Conservation (phyloP, 2,329 filamentous ascomycete genomes). For the Teratosphaeria nubilosa region DNA sequence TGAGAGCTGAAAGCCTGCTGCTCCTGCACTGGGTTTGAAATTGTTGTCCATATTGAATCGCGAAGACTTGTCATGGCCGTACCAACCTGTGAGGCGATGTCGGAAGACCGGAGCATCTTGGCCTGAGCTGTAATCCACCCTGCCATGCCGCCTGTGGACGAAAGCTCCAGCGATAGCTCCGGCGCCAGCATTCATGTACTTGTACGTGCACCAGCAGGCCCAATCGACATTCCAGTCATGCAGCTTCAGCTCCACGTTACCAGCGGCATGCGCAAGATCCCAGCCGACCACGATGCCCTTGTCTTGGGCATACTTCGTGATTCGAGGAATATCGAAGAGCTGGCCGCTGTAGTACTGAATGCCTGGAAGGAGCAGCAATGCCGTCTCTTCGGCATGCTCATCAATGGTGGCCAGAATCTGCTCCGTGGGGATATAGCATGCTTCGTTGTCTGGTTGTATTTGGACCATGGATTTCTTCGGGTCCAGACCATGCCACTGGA, state of each 20-base stretch:
- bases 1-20: conserved; percentile 71
- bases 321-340: conserved; percentile 69
- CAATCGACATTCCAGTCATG: conserved; percentile 91
- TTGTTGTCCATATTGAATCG: conserved; percentile 74
- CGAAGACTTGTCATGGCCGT: conserved; percentile 65
- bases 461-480: conserved; percentile 61
- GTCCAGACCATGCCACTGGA: conserved; percentile 58
- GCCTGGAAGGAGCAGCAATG: conserved; percentile 69
- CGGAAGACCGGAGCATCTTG: conserved; percentile 38
- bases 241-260: conserved; percentile 68
- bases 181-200: conserved; percentile 84
- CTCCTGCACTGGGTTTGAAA: conserved; percentile 68
- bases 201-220: conserved; percentile 88
- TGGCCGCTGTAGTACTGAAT: conserved; percentile 91
- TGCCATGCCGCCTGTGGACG: conserved; percentile 64
- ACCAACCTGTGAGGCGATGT: conserved; percentile 71
- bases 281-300: conserved; percentile 67
- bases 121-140: conserved; percentile 30
- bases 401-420: conserved; percentile 65
- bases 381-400: conserved; percentile 59
- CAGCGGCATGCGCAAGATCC: conserved; percentile 80
- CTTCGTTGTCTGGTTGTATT: conserved; percentile 50
- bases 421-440: conserved; percentile 55
- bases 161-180: conserved; percentile 72
- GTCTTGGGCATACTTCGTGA: conserved; percentile 65